Evolutionary conservation across 164 flowering plant species (phyloP).

Genomic region (Annona cherimola): DNA sequence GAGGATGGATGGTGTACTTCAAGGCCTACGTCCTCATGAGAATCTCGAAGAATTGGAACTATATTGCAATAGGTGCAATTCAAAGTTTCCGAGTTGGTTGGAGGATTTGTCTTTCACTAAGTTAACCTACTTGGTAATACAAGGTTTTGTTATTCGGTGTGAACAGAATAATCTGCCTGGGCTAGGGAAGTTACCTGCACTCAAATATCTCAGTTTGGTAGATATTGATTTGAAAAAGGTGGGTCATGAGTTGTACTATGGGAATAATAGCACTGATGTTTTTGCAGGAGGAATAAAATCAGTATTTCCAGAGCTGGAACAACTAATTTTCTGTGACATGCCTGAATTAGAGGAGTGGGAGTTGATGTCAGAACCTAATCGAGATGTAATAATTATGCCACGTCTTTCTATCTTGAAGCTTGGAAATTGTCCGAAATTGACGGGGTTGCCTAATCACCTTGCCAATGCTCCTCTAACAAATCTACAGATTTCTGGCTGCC

Average conservation of each 20-base stretch:
- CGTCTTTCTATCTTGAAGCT: not conserved
- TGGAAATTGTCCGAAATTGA: not conserved
- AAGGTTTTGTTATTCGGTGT: not conserved
- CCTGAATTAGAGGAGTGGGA: not conserved
- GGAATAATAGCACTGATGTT: not conserved
- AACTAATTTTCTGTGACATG: not conserved
- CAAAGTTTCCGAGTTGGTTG: slow-evolving; percentile 6
- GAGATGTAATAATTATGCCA: not conserved
- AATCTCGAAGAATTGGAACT: not conserved
- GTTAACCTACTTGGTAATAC: not conserved
- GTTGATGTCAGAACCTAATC: not conserved
- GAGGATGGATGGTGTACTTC: not conserved
- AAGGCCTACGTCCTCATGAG: not conserved
- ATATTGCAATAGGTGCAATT: not conserved
- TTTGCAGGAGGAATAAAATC: not conserved
- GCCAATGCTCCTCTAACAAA: not conserved
- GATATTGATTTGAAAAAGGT: not conserved
- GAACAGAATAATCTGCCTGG: not conserved
- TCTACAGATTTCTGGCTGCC: too few relatives aligned
- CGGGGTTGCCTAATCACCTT: not conserved
- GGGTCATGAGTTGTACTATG: not conserved
- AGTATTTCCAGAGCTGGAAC: slow-evolving; percentile 1
- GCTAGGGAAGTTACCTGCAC: slow-evolving; percentile 5
- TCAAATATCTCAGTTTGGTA: not conserved
- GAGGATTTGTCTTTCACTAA: not conserved